Conservation (phyloP, 441 rosid genomes). For the Croton laevigatus region DNA sequence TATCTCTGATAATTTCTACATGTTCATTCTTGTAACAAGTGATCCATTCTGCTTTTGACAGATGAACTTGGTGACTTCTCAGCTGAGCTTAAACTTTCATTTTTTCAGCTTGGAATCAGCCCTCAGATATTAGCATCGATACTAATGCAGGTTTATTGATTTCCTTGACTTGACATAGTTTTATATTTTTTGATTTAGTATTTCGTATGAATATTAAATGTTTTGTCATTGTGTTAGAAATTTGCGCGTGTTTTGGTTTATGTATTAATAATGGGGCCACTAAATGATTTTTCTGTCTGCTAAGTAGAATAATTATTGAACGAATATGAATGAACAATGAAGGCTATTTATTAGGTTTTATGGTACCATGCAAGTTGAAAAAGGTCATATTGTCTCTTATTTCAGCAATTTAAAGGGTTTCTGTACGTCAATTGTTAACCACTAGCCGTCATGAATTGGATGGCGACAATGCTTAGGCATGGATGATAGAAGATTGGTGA, state of each 20-base stretch:
- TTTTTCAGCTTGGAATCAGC: conserved; percentile 96
- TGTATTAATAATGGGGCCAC: background rate
- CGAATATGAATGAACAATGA: conserved; percentile 4
- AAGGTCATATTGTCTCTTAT: too few relatives aligned
- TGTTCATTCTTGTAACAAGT: background rate
- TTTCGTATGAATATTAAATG: background rate
- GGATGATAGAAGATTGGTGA: background rate
- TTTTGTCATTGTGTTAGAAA: background rate
- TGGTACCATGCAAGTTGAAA: background rate
- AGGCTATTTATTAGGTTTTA: background rate
- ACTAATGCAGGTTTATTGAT: conserved; percentile 68
- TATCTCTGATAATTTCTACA: background rate
- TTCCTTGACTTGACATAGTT: conserved; percentile 13
- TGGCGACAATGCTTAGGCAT: background rate
- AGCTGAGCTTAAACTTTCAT: conserved; percentile 78
- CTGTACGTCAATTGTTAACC: background rate
- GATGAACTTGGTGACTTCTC: conserved; percentile 87
- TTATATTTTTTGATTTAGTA: background rate
- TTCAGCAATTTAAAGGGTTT: background rate
- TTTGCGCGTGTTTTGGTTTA: background rate
- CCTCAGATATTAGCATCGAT: conserved; percentile 91
- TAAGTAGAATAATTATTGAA: background rate
- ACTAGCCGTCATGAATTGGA: background rate
- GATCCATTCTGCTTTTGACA: conserved; percentile 31
- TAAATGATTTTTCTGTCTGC: background rate